Conservation (phyloP, 2,329 filamentous ascomycete genomes). For the Pleoardoris graminearum region DNA sequence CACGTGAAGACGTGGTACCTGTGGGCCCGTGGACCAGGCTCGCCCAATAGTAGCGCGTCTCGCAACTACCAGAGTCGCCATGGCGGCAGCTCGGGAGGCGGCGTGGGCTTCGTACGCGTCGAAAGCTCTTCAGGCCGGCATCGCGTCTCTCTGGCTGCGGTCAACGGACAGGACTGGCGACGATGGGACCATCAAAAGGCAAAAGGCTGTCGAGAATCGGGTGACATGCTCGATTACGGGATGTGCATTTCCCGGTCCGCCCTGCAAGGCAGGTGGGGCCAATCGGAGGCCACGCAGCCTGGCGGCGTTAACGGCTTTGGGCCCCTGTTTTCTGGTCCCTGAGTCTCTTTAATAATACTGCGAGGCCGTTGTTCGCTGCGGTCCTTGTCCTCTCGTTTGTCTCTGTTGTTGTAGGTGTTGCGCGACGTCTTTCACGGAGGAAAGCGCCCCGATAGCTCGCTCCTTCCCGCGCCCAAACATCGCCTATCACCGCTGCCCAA, state of each 20-base stretch:
- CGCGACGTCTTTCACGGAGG: not conserved
- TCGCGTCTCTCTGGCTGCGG: not conserved
- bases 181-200: not conserved
- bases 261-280: not conserved
- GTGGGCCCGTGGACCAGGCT: too few relatives aligned
- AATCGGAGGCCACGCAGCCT: not conserved
- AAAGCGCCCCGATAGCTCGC: not conserved
- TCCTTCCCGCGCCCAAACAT: not conserved
- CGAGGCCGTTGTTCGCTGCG: not conserved
- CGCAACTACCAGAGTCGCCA: too few relatives aligned
- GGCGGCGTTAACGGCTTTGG: not conserved
- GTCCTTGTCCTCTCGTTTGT: not conserved
- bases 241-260: not conserved
- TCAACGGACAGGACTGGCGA: not conserved
- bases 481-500: not conserved
- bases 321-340: not conserved
- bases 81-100: not conserved
- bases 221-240: not conserved
- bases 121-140: not conserved
- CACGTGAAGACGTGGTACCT: too few relatives aligned
- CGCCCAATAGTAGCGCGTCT: too few relatives aligned
- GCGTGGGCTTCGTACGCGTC: not conserved
- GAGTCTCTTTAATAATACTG: conserved; percentile 7
- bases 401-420: not conserved
- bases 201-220: not conserved